Evolutionary conservation across 2,329 filamentous ascomycete genomes (phyloP), one percentile per base, ranked within the genome.

Genomic region (Botryosphaeria dothidea): DNA sequence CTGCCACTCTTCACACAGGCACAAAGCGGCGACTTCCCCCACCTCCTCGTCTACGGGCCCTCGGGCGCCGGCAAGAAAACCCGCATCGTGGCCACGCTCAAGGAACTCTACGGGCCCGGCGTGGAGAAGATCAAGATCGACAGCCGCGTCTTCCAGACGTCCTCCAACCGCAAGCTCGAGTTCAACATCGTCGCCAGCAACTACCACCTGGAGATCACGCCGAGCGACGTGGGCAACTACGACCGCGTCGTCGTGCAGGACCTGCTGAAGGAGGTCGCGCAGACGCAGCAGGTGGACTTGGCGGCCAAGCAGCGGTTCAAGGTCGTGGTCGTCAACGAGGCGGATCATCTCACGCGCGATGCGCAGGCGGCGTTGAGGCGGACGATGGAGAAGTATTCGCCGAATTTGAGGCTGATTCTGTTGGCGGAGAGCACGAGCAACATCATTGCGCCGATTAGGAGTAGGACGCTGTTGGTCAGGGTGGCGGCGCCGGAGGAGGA

Each of bases 101-200:
- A 97, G 77, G 94, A 97, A 75, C 85, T 99, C 7, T 99, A 95
- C 78, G 95, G 95, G 0, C 90, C 94, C 0, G 94, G 95, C 48
- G 95, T 97, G n/a, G 96, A 99, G 75, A 98, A 97, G 85, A 99
- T 99, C 85, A 98, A 98, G 82, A 98, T 99, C 80, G 95, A 99
- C 76, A 92, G 93, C 13, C 91, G 95, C 69, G 91, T 97, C 66
- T 99, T 99, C 82, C 93, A 97, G 79, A 98, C 95, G 1, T 93
- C 88, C 23, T 91, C 90, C 74, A 98, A 97, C 79, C 92, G 95
- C 76, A 99, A 99, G 80, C 90, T 99, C 72, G 95, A 99, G 80
- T 99, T 99, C 86, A 99, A 97, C 81, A 96, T 99, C 69, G 95
- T 99, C 63, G 89, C 93, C 49, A 98, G 94, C 0, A 89, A 97